Base-by-base conservation (phyloP, 331 rosid species). In the Malus hybrid region DNA sequence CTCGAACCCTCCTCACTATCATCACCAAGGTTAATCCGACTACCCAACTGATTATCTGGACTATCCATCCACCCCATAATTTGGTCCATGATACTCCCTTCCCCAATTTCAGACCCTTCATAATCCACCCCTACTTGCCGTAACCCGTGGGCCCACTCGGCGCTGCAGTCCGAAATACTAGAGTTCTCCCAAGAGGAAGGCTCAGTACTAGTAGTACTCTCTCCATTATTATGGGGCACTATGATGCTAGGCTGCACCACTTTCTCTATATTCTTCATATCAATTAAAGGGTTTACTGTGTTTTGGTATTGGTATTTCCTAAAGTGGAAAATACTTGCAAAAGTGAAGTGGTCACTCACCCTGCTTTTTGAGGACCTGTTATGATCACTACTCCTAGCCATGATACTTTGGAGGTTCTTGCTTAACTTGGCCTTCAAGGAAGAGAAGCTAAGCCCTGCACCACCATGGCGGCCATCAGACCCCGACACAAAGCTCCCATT, bases 241-340 rank as follows among this genome's bases (percentile, higher is more conserved):
- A 93, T 87, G 20, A 93, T 84, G 48, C 95, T 94, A 60, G 98
- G 97, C 46, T 93, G 98, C 75, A 93, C 95, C 33, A 78, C 87
- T 73, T 81, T 76, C 20, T 90, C 93, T n/a, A 89, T 81, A 77
- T 61, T 80, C 60, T 73, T 83, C 86, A 84, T 82, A 63, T 85
- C 88, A 67, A 50, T 52, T 15, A 74, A 29, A 42, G 81, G 85
- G 63, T 62, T 73, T 52, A 28, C 52, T 13, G 79, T 46, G 79
- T 74, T 82, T 76, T 86, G 94, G 71, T 81, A 84, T 12, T 86
- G 86, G 31, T 78, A 80, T 42, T 80, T 88, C 63, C 86, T 83
- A 22, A 84, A 80, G 60, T 91, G 84, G 84, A 93, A 93, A 70
- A 93, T 88, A 56, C 88, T 93, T 5, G 96, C 98, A 71, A 93